These are phyloP conservation scores for Platismatia glauca DNA, from an alignment of 495 filamentous ascomycete genomes.

Conservation along the genomic window DNA sequence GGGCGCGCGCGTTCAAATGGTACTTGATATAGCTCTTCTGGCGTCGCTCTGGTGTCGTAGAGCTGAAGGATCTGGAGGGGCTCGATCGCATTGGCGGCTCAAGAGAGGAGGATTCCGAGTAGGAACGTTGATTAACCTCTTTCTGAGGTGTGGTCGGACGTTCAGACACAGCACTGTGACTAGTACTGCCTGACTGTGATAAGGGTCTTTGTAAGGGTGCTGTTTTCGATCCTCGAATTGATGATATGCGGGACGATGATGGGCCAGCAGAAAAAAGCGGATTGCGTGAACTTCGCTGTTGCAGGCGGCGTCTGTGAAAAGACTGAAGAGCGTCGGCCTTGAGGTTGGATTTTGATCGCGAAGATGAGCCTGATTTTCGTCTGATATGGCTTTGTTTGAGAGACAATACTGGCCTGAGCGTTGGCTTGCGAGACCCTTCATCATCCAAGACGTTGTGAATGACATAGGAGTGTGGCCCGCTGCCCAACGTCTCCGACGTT, in stretches of 20 bases:
- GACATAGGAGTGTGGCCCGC: constrained; percentile 23
- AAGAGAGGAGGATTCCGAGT: constrained; percentile 15
- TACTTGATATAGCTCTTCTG: background rate
- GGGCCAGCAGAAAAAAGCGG: constrained; percentile 17
- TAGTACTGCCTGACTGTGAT: background rate
- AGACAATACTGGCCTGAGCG: constrained; percentile 7
- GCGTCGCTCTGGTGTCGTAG: background rate
- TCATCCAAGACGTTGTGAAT: constrained; percentile 9
- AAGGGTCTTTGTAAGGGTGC: background rate
- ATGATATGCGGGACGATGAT: constrained; percentile 15
- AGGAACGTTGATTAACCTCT: constrained; percentile 1
- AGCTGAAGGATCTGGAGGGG: background rate
- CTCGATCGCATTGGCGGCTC: constrained; percentile 6
- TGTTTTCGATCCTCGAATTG: background rate
- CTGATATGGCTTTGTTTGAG: constrained; percentile 6
- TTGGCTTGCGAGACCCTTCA: constrained; percentile 1
- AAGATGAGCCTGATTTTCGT: constrained; percentile 1
- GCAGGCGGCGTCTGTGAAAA: constrained; percentile 18
- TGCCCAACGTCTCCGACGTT: constrained; percentile 31
- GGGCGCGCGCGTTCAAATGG: constrained; percentile 2
- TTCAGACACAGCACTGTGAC: background rate
- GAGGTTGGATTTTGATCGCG: background rate
- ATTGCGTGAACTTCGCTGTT: constrained; percentile 11
- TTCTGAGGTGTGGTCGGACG: background rate
- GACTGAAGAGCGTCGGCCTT: constrained; percentile 11